Evolutionary conservation across 352 stramenopile species (phyloP), one percentile per base, ranked within the genome.

Genomic region (Phytophthora cactorum): DNA sequence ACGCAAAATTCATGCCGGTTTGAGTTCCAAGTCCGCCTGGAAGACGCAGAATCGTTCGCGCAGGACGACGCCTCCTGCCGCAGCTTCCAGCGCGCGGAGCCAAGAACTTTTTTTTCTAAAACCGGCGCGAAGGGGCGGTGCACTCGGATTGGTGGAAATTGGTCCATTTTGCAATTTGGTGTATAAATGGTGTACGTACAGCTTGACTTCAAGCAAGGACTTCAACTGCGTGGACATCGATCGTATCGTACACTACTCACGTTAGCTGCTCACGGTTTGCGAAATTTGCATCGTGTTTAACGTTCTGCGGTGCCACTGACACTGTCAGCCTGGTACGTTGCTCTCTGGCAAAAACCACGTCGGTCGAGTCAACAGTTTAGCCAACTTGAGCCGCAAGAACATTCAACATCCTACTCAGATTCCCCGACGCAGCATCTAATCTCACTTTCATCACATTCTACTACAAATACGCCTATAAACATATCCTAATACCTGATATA

Each of bases 1-100:
- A 89, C 51, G 72, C 72, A 29, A 82, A 62, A 8, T 72, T 25
- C 80, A 89, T 89, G 36, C 14, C 45, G 22, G 1, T 17, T 17
- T 2, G 34, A 46, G 17, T 9, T 6, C 25, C 28, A 41, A 27
- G 25, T 12, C 27, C 39, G 4, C 25, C 52, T 66, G 14, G 6
- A 50, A 46, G 46, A 46, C 50, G 47, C 49, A 41, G 22, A 61
- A 71, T 50, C 12, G 12, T 25, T 32, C 55, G 50, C 57, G 46
- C 54, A 32, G 69, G 52, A 55, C 38, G 43, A 50, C 58, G 68
- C 52, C 45, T 75, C 57, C 44, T 69, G 49, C 54, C 34, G 38
- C 54, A 58, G 39, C 45, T 70, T 75, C 28, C 63, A 31, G 36
- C 57, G 49, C 46, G 67, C 27, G 34, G 52, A 57, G 57, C 59